A percentile compares a stretch with the other conserved stretches of the same genome.
Conservation (phyloP, 2,329 filamentous ascomycete genomes). For the Aureobasidium subglaciale region DNA sequence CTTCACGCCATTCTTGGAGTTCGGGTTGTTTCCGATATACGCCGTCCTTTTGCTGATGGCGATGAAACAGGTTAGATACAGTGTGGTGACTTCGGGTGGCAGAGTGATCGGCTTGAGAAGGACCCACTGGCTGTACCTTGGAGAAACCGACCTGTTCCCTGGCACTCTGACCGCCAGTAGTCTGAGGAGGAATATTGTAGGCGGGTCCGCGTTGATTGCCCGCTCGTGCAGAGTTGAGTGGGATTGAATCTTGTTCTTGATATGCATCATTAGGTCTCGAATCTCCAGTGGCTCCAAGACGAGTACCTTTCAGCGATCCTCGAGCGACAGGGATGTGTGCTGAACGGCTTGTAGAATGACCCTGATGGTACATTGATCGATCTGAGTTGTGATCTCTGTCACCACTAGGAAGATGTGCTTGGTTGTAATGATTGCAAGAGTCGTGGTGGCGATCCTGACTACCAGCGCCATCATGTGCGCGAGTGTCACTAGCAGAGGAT, state of each 20-base stretch:
- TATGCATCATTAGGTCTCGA: slow-evolving; percentile 28
- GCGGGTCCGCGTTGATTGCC: slow-evolving; percentile 21
- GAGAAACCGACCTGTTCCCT: slow-evolving; percentile 37
- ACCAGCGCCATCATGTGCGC: background rate
- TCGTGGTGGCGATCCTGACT: background rate
- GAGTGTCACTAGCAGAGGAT: background rate
- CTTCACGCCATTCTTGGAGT: slow-evolving; percentile 50
- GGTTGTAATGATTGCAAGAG: background rate
- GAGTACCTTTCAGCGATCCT: slow-evolving; percentile 34
- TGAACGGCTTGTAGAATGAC: slow-evolving; percentile 14
- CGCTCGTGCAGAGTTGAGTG: slow-evolving; percentile 25
- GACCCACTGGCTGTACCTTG: slow-evolving; percentile 21
- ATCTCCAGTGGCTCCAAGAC: slow-evolving; percentile 29
- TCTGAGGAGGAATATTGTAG: slow-evolving; percentile 32
- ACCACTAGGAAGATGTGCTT: background rate
- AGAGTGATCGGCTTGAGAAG: slow-evolving; percentile 19
- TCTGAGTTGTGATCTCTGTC: background rate
- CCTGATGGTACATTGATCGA: background rate
- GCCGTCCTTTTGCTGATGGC: slow-evolving; percentile 39
- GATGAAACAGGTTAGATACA: slow-evolving; percentile 33
- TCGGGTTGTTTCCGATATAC: slow-evolving; percentile 48
- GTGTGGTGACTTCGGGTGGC: slow-evolving; percentile 22
- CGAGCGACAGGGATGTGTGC: slow-evolving; percentile 24
- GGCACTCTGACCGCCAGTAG: slow-evolving; percentile 29
- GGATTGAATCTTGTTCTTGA: slow-evolving; percentile 31